Evolutionary conservation across 2,329 filamentous ascomycete genomes (phyloP).

Genomic region (Xylariaceae sp.): DNA sequence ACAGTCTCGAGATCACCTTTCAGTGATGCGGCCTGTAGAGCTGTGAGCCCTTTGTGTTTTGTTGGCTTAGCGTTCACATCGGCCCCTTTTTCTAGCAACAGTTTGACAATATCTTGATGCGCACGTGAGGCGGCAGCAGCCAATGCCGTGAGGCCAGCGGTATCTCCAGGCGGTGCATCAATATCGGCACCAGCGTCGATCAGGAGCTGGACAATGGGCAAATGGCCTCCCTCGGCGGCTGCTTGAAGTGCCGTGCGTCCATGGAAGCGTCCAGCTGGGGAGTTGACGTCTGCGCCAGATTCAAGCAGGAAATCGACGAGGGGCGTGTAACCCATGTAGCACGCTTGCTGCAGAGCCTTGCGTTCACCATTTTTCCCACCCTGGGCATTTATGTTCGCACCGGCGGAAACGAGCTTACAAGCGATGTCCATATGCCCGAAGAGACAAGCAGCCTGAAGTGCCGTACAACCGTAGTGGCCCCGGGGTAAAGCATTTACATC

Average conservation of each 20-base stretch:
- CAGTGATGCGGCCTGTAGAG: slow-evolving; percentile 37
- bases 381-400: slow-evolving; percentile 28
- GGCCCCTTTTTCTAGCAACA: slow-evolving; percentile 33
- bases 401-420: slow-evolving; percentile 20
- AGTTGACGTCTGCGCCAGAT: slow-evolving; percentile 24
- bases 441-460: slow-evolving; percentile 30
- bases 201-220: slow-evolving; percentile 25
- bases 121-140: slow-evolving; percentile 35
- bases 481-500: slow-evolving; percentile 28
- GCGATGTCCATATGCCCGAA: slow-evolving; percentile 25
- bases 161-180: slow-evolving; percentile 34
- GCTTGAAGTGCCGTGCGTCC: slow-evolving; percentile 37
- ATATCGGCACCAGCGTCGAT: slow-evolving; percentile 30
- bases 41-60: slow-evolving; percentile 38
- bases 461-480: slow-evolving; percentile 30
- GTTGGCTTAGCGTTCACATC: slow-evolving; percentile 34
- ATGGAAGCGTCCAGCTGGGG: slow-evolving; percentile 30
- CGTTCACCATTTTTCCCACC: slow-evolving; percentile 32
- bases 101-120: slow-evolving; percentile 26
- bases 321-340: slow-evolving; percentile 15
- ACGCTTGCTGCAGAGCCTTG: slow-evolving; percentile 39
- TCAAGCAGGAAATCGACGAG: slow-evolving; percentile 26
- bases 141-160: slow-evolving; percentile 37
- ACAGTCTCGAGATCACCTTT: slow-evolving; percentile 26
- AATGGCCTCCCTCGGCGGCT: slow-evolving; percentile 32